A percentile compares a stretch with the other conserved stretches of the same genome.
These are phyloP conservation scores for Raphanus sativus DNA, from an alignment of 345 rosid genomes.

Conservation along the genomic window DNA sequence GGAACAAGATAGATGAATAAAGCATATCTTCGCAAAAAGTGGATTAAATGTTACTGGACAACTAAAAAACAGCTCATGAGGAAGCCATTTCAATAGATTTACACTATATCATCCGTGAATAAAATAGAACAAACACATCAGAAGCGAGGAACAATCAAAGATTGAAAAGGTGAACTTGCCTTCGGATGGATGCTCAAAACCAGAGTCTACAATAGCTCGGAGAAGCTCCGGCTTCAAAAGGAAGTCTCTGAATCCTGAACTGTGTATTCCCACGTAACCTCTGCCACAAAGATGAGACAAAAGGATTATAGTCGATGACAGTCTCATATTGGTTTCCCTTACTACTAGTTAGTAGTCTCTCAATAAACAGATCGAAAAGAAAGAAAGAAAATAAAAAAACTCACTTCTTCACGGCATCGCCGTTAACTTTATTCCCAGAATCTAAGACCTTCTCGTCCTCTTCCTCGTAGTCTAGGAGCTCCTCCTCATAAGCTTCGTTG, in stretches of 20 bases:
- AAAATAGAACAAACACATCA: background rate
- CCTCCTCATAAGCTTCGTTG: conserved; percentile 96
- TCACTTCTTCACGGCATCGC: conserved; percentile 86
- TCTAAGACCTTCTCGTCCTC: conserved; percentile 88
- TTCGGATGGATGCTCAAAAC: conserved; percentile 99
- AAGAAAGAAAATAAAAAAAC: conserved; percentile 17
- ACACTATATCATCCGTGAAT: background rate
- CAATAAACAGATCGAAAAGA: background rate
- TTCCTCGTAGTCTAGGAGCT: conserved; percentile 96
- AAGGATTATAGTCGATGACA: background rate
- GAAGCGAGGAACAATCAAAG: background rate
- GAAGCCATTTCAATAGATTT: background rate
- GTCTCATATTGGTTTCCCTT: background rate
- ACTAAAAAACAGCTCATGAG: background rate
- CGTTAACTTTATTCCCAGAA: conserved; percentile 71
- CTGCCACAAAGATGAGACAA: conserved; percentile 35
- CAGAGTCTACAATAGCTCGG: conserved; percentile 93
- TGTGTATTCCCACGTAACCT: conserved; percentile 98
- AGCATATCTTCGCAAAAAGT: background rate
- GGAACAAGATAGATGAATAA: background rate
- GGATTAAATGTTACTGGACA: background rate
- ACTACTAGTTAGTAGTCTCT: background rate
- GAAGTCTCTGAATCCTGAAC: conserved; percentile 99
- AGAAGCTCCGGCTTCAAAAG: conserved; percentile 98
- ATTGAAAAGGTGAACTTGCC: conserved; percentile 42